phyloP scores from a whole-genome alignment of 2,329 filamentous ascomycete species.

The Verticillium klebahnii region DNA sequence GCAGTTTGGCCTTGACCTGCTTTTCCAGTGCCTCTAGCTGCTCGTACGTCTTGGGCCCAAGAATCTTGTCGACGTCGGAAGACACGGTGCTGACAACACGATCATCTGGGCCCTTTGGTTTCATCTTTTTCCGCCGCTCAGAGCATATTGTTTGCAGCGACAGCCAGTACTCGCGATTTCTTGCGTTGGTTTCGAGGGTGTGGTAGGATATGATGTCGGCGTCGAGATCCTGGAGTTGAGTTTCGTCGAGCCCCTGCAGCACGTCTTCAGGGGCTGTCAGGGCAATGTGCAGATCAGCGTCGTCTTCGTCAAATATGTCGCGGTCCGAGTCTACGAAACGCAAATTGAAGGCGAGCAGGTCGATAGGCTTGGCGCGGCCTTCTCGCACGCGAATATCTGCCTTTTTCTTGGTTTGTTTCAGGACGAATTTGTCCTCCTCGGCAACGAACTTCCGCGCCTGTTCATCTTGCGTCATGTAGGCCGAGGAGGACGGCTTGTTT shows the following conservation, averaged over 20 bases:
- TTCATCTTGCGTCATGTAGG: conserved; percentile 67
- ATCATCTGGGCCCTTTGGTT: conserved; percentile 57
- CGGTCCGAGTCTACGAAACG: conserved; percentile 82
- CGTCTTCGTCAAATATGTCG: conserved; percentile 81
- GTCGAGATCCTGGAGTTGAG: conserved; percentile 70
- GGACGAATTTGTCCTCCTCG: conserved; percentile 91
- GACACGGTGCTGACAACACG: conserved; percentile 78
- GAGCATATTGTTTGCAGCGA: conserved; percentile 81
- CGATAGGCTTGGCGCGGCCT: conserved; percentile 84
- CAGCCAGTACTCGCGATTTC: conserved; percentile 88
- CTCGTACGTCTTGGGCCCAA: conserved; percentile 78
- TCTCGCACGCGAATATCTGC: conserved; percentile 91
- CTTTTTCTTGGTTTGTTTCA: conserved; percentile 97
- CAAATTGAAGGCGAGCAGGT: conserved; percentile 88
- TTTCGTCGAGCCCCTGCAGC: conserved; percentile 65
- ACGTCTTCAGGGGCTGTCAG: conserved; percentile 78
- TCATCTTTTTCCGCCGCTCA: conserved; percentile 65
- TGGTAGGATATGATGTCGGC: conserved; percentile 78
- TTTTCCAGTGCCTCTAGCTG: conserved; percentile 82
- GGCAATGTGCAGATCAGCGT: conserved; percentile 66
- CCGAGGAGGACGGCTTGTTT: conserved; percentile 24
- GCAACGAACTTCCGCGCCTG: conserved; percentile 81
- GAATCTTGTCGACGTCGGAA: conserved; percentile 80
- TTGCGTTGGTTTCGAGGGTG: conserved; percentile 70
- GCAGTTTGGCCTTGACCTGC: conserved; percentile 81